Conservation (phyloP, 1,139 yeast genomes). For the Diutina neorugosa region DNA sequence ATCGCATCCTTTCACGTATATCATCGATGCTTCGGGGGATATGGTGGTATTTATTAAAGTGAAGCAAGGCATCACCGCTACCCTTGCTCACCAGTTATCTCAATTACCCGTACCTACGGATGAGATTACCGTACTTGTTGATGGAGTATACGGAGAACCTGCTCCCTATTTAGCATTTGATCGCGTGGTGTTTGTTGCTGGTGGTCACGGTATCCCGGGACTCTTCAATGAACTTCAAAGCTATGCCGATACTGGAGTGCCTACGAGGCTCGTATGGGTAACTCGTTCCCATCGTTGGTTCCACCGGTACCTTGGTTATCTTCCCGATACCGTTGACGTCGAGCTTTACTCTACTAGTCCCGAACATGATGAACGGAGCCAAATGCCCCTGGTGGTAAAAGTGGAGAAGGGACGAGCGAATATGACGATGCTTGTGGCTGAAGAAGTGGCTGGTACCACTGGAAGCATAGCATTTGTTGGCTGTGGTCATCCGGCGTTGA, state of each 20-base stretch:
- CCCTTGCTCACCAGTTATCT: background rate
- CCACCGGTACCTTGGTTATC: background rate
- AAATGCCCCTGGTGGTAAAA: background rate
- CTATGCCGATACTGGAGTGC: background rate
- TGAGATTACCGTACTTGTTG: conserved; percentile 23
- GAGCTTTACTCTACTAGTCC: background rate
- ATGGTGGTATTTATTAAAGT: background rate
- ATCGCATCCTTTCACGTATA: background rate
- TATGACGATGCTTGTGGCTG: background rate
- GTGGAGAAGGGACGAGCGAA: background rate
- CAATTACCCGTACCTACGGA: background rate
- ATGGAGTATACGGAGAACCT: conserved; percentile 32
- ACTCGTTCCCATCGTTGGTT: background rate
- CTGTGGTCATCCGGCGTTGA: background rate
- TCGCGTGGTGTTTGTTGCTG: background rate
- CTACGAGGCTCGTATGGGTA: background rate
- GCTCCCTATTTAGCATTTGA: background rate
- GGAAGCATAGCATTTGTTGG: background rate
- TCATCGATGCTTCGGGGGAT: background rate
- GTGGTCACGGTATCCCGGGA: conserved; percentile 59
- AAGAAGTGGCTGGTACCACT: background rate
- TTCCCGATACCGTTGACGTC: background rate
- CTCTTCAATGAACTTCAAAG: conserved; percentile 20
- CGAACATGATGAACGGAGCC: background rate
- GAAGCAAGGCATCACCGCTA: background rate